Evolutionary conservation across 371 early-diverging fungal genomes (phyloP).

Genomic region (Rhizopus sp.): DNA sequence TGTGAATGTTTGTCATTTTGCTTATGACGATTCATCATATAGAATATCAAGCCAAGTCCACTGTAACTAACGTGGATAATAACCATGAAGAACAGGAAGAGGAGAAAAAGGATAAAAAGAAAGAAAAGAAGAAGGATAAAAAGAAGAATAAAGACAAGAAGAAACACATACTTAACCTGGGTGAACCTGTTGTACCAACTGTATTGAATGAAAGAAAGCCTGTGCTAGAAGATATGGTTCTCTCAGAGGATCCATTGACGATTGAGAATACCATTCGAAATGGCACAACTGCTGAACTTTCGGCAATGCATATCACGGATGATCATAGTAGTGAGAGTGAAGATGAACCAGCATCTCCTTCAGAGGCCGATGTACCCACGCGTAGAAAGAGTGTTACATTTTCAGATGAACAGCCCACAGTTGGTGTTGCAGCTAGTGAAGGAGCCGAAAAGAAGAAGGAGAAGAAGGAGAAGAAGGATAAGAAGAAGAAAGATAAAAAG

Average conservation of each 20-base stretch:
- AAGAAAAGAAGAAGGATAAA: constrained; percentile 15
- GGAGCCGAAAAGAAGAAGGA: constrained; percentile 12
- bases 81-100: constrained; percentile 21
- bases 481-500: constrained; percentile 19
- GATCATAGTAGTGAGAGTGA: constrained; percentile 2
- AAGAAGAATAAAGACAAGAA: constrained; percentile 14
- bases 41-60: not conserved
- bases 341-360: constrained; percentile 3
- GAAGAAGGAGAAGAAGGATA: constrained; percentile 19
- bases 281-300: constrained; percentile 1
- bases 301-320: not conserved
- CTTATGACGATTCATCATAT: not conserved
- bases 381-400: constrained; percentile 22
- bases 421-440: constrained; percentile 15
- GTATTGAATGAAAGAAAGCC: constrained; percentile 5
- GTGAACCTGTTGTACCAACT: constrained; percentile 26
- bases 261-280: constrained; percentile 28
- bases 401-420: constrained; percentile 7
- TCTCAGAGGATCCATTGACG: constrained; percentile 19
- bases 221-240: not conserved
- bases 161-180: constrained; percentile 9
- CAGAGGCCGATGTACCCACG: not conserved
- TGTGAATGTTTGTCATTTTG: not conserved
- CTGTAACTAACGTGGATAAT: constrained; percentile 29
- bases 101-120: constrained; percentile 12